Base-by-base conservation (phyloP, 2,329 filamentous ascomycete genomes). In the Calonectria pteridis region DNA sequence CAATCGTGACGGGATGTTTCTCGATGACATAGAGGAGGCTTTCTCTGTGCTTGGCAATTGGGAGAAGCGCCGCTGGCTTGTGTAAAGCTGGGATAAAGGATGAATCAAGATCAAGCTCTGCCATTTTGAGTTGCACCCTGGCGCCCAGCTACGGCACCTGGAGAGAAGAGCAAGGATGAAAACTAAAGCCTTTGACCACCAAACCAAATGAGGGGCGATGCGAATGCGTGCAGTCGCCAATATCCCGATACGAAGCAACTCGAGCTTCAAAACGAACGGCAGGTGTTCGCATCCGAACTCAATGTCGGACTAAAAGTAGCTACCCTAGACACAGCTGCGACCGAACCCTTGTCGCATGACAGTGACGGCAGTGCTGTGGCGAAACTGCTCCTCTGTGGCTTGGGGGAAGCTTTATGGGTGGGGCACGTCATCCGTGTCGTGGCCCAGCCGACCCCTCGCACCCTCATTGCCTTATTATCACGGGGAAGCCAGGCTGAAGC, bases 11-110 rank as follows among this genome's bases (percentile, higher is more conserved):
- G 0, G 94, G 93, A 76, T 92, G 91, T 10, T 91, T 95, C 83
- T 98, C 96, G 72, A 98, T 91, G 18, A 96, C 89, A 84, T 98
- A 98, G 2, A 98, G 89, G 2, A 99, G 87, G 68, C 89, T 92
- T 71, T 97, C 89, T 75, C 92, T 92, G 79, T 98, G 93, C 77
- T 94, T 94, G 37, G 96, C 92, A 75, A 99, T 98, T 0, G 97
- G 96, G 2, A 99, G 89, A 2, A 98, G 87, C 10, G 93, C 90
- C 5, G 95, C 87, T 0, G 96, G 96, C 82, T 97, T 98, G 85
- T 98, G 94, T 20, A 98, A 88, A 26, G 95, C 92, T 28, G 95
- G 93, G 73, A 98, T 96, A 77, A 93, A 93, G 23, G 85, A 85
- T 58, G 90, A 86, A 74, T 88, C 86, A 13, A 92, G 81, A 67